These are phyloP conservation scores for Penicillium sp. DNA, from an alignment of 2,329 filamentous ascomycete species.

Conservation along the genomic window DNA sequence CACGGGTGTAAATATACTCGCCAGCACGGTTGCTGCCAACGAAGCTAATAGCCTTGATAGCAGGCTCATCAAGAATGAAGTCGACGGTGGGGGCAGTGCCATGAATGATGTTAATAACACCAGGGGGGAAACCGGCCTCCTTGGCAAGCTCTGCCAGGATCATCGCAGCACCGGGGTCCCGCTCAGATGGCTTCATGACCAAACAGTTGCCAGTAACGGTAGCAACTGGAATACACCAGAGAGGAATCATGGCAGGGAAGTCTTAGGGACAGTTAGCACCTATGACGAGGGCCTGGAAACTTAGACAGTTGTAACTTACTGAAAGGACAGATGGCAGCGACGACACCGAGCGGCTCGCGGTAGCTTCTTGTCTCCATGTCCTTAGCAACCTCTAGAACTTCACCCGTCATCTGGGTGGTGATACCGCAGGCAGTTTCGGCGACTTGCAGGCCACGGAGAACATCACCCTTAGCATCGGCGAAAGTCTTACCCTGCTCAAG, in stretches of 20 bases:
- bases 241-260: constrained; percentile 70
- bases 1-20: constrained; percentile 66
- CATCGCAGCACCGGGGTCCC: constrained; percentile 65
- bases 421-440: constrained; percentile 67
- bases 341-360: constrained; percentile 63
- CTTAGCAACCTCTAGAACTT: constrained; percentile 67
- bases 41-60: constrained; percentile 68
- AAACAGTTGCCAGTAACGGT: constrained; percentile 65
- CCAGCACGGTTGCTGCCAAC: constrained; percentile 68
- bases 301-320: constrained; percentile 45
- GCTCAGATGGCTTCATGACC: constrained; percentile 65
- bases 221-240: constrained; percentile 66
- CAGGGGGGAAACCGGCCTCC: constrained; percentile 64
- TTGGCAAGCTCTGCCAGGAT: constrained; percentile 63
- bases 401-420: constrained; percentile 63
- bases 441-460: constrained; percentile 64
- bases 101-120: constrained; percentile 67
- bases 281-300: neutral
- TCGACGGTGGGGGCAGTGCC: constrained; percentile 65
- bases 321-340: constrained; percentile 66
- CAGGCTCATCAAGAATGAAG: constrained; percentile 67
- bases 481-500: constrained; percentile 69
- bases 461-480: constrained; percentile 65
- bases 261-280: constrained; percentile 43
- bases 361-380: constrained; percentile 69